phyloP scores from a whole-genome alignment of 1,284 basidiomycete genomes.

The Cutaneotrichosporon sp. region DNA sequence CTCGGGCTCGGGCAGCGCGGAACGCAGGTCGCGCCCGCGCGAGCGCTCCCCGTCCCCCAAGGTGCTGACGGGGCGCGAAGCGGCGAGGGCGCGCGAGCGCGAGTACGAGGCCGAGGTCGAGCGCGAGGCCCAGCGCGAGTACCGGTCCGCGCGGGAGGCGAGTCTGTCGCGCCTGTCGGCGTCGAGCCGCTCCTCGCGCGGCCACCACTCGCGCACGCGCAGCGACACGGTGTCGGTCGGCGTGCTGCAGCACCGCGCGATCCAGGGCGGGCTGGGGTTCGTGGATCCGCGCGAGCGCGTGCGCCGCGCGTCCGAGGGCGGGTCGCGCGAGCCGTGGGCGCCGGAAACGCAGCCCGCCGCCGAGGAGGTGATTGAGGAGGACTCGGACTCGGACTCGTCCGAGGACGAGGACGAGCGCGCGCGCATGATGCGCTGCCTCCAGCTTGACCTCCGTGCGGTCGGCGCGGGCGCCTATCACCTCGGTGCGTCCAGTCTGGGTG shows the following conservation, averaged over 20 bases:
- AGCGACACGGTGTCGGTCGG: constrained; percentile 7
- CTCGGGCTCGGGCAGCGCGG: constrained; percentile 1
- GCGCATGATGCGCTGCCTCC: constrained; percentile 43
- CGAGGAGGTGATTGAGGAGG: not conserved
- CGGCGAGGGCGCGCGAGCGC: constrained; percentile 4
- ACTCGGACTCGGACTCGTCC: constrained; percentile 1
- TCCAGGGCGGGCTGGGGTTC: not conserved
- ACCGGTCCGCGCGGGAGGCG: not conserved
- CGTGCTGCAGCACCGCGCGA: not conserved
- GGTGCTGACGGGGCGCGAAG: not conserved
- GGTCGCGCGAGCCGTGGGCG: constrained; percentile 4
- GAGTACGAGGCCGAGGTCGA: not conserved
- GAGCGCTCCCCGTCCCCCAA: not conserved
- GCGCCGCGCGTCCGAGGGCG: constrained; percentile 16
- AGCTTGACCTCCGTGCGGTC: constrained; percentile 43
- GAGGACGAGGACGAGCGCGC: not conserved
- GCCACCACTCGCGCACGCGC: constrained; percentile 2
- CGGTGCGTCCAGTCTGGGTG: constrained; percentile 8
- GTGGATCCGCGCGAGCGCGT: constrained; percentile 5
- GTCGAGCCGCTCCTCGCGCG: not conserved
- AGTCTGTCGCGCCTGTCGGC: not conserved
- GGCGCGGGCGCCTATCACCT: constrained; percentile 15
- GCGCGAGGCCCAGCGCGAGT: not conserved
- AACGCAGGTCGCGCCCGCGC: not conserved
- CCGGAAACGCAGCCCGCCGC: not conserved